Percentiles rank a stretch among this genome's conserved stretches.
Evolutionary conservation across 805 yeast genomes (phyloP).

Genomic region (Monosporozyma servazzii): DNA sequence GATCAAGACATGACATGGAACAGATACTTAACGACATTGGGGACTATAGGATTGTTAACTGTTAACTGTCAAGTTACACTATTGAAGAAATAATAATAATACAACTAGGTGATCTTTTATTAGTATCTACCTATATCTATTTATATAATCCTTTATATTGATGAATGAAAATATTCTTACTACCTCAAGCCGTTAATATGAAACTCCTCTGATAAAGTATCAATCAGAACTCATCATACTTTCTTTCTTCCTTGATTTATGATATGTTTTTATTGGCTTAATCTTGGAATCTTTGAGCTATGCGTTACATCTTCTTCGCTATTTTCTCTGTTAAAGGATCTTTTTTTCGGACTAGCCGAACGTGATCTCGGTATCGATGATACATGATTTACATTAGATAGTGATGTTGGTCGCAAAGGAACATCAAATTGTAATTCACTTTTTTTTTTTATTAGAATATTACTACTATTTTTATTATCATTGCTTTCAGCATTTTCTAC

Average conservation of each 20-base stretch:
- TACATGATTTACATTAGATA: neutral
- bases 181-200: neutral
- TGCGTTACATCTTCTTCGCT: neutral
- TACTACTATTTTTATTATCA: neutral
- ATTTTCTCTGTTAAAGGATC: neutral
- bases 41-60: conserved; percentile 40
- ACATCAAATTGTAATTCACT: neutral
- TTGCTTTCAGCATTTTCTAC: neutral
- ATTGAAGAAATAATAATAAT: neutral
- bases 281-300: conserved; percentile 2
- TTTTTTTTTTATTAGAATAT: neutral
- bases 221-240: neutral
- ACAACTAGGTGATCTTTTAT: neutral
- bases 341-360: conserved; percentile 1
- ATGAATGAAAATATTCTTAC: neutral
- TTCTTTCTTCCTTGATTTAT: too few relatives aligned
- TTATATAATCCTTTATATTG: neutral
- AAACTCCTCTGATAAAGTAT: neutral
- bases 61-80: conserved; percentile 28
- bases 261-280: neutral
- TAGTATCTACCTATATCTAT: neutral
- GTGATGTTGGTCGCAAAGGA: neutral
- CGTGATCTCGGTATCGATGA: neutral
- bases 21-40: conserved; percentile 38
- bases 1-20: conserved; percentile 48